Conservation (phyloP, 768 basidiomycete genomes). For the Dentipellis sp. region DNA sequence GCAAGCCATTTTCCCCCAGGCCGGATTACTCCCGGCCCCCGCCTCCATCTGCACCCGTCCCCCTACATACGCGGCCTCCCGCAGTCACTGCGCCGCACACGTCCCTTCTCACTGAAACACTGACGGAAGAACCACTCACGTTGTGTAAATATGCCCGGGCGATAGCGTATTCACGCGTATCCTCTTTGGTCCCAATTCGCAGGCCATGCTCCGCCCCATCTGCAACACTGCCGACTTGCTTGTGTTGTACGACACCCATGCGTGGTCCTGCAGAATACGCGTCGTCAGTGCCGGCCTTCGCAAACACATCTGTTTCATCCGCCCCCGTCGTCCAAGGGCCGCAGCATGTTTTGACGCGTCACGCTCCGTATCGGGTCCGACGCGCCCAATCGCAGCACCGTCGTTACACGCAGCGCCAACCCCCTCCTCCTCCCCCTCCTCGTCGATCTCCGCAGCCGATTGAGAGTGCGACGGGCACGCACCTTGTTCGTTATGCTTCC, state of each 20-base stretch:
- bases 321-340: not conserved
- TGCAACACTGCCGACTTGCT: slow-evolving; percentile 75
- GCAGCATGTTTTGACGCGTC: not conserved
- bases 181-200: slow-evolving; percentile 55
- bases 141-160: slow-evolving; percentile 67
- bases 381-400: not conserved
- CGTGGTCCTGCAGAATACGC: slow-evolving; percentile 42
- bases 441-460: not conserved
- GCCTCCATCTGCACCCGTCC: not conserved
- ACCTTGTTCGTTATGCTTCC: slow-evolving; percentile 59
- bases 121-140: slow-evolving; percentile 2
- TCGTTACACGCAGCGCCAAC: not conserved
- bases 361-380: not conserved
- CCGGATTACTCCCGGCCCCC: not conserved
- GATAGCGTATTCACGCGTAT: slow-evolving; percentile 74
- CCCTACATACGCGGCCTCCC: slow-evolving; percentile 3
- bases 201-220: slow-evolving; percentile 78
- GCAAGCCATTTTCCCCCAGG: not conserved
- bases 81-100: not conserved
- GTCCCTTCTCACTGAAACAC: not conserved
- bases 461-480: slow-evolving; percentile 5
- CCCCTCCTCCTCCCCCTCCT: not conserved
- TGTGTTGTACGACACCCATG: slow-evolving; percentile 69
- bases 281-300: not conserved
- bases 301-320: not conserved